Conservation (phyloP, 805 yeast species). For the Wickerhamomyces chambardii region DNA sequence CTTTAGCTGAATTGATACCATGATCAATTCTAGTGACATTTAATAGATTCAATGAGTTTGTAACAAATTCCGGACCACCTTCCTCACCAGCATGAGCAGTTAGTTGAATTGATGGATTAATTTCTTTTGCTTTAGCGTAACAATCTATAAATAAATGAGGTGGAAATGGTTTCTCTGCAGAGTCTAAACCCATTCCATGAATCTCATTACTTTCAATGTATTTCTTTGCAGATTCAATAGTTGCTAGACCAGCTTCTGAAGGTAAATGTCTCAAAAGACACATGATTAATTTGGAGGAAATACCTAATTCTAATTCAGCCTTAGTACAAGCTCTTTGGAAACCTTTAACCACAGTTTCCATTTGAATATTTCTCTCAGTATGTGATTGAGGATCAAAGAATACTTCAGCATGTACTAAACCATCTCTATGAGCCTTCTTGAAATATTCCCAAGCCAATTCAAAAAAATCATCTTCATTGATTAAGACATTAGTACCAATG, state of each 20-base stretch:
- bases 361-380: constrained; percentile 51
- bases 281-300: constrained; percentile 69
- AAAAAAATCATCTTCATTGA: constrained; percentile 62
- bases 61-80: constrained; percentile 66
- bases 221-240: constrained; percentile 43
- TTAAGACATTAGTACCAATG: constrained; percentile 72
- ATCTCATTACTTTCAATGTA: constrained; percentile 50
- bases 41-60: constrained; percentile 46
- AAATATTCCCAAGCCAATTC: constrained; percentile 74
- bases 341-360: constrained; percentile 57
- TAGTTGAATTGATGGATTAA: constrained; percentile 45
- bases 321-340: constrained; percentile 58
- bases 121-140: constrained; percentile 37
- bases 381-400: constrained; percentile 87
- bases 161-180: constrained; percentile 72
- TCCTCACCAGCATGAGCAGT: constrained; percentile 93
- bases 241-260: constrained; percentile 43
- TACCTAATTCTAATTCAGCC: constrained; percentile 51
- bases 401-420: constrained; percentile 62
- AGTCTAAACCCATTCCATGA: constrained; percentile 76
- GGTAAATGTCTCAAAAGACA: constrained; percentile 75
- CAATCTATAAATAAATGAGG: constrained; percentile 63
- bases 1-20: constrained; percentile 60
- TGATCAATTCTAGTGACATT: constrained; percentile 71
- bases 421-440: constrained; percentile 46